Base-by-base conservation (phyloP, 2,329 filamentous ascomycete genomes). In the Didymosphaeria variabile region DNA sequence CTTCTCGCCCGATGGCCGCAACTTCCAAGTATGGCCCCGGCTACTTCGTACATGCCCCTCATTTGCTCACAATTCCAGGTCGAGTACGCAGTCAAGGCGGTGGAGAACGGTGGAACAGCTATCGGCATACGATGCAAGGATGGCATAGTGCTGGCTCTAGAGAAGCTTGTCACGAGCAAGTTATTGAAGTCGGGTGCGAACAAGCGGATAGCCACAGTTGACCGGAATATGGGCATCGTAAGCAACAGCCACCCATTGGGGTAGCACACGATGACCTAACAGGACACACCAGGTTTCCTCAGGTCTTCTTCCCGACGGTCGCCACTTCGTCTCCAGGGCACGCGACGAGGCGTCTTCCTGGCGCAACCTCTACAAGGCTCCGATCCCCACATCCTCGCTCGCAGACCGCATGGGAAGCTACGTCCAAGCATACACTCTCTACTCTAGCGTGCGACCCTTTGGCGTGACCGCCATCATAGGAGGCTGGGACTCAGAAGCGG, bases 71-170 rank as follows among this genome's bases (percentile, higher is more conserved):
- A 31, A 15, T 13, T 5, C 15, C 53, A 88, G 86, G 88, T 90
- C 81, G 95, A 99, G 86, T 99, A 99, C 81, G 95, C 95, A 70
- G 91, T 96, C 72, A 99, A 99, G 86, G 95, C 95, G 59, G 95
- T 99, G 66, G 95, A 99, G 84, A 98, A 96, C 76, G 95, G 94
- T 69, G 94, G 95, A 76, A 99, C 95, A 58, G 93, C 94, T 57
- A 89, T 99, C 80, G 95, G 95, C 72, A 97, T 99, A 81, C 88
- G 93, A 79, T 97, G 93, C 87, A 97, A 97, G 83, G 93, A 98
- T 80, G 95, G 95, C 67, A 92, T 99, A 56, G 93, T 99, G 66
- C 87, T 99, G 69, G 95, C 95, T 45, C 90, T 97, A 64, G 95
- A 99, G 85, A 99, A 99, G 87, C 90, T 98, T 76, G 88, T 98